These are phyloP conservation scores for Raffaelea deltoideospora DNA, from an alignment of 2,329 filamentous ascomycete species.

Conservation along the genomic window DNA sequence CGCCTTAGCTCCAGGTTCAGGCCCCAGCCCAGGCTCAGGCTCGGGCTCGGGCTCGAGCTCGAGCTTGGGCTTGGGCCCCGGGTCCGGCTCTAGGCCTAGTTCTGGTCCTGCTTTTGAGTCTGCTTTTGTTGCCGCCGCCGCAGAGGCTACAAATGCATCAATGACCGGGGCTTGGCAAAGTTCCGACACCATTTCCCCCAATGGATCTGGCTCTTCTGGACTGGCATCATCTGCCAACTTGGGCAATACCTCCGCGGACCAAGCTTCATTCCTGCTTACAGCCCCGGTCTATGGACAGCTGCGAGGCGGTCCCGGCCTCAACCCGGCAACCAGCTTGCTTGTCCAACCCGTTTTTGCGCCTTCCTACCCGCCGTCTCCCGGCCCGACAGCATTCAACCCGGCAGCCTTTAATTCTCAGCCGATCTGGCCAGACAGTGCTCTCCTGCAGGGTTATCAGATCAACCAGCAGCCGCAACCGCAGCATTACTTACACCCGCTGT, in stretches of 20 bases:
- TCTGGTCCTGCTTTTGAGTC: too few relatives aligned
- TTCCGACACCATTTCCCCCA: not conserved
- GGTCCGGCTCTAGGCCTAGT: too few relatives aligned
- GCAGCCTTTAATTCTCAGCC: constrained; percentile 20
- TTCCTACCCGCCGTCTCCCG: constrained; percentile 20
- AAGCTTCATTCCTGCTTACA: constrained; percentile 1
- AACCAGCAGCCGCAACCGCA: too few relatives aligned
- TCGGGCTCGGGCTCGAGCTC: too few relatives aligned
- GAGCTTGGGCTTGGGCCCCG: too few relatives aligned
- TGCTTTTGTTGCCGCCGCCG: too few relatives aligned
- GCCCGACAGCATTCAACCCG: constrained; percentile 24
- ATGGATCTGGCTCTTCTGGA: constrained; percentile 6
- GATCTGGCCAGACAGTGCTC: constrained; percentile 21
- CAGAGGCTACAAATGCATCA: not conserved
- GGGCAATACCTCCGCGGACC: not conserved
- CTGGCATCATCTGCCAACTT: not conserved
- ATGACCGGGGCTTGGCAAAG: not conserved
- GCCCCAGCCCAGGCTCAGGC: too few relatives aligned
- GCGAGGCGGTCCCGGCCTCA: not conserved
- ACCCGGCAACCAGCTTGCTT: constrained; percentile 9
- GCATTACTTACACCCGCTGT: constrained; percentile 12
- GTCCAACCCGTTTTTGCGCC: constrained; percentile 15
- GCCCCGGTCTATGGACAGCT: not conserved
- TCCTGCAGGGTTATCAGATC: constrained; percentile 17
- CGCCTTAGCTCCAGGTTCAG: not conserved